Conservation (phyloP, 805 yeast species). For the Kurtzmaniella cleridarum region DNA sequence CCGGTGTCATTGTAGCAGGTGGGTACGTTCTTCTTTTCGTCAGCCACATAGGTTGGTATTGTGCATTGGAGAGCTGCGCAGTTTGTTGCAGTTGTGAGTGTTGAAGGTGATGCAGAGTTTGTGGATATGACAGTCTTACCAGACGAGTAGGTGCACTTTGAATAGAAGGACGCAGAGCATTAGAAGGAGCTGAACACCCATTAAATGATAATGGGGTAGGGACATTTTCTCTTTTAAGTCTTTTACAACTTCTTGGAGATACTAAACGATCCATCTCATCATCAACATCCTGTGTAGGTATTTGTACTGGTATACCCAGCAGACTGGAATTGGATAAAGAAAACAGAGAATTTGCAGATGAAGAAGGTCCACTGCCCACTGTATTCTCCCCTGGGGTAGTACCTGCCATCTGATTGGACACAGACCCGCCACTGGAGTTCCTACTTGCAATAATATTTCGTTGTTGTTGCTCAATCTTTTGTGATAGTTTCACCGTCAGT, state of each 20-base stretch:
- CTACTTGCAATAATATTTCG: slow-evolving; percentile 26
- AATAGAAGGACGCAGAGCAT: slow-evolving; percentile 14
- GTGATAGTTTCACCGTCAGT: slow-evolving; percentile 24
- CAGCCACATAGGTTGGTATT: no score
- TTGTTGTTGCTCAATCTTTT: slow-evolving; percentile 30
- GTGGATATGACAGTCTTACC: slow-evolving; percentile 1
- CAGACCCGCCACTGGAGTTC: slow-evolving; percentile 3
- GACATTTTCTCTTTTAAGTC: slow-evolving; percentile 27
- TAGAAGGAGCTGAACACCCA: slow-evolving; percentile 2
- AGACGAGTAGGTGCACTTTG: slow-evolving; percentile 30
- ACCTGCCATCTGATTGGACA: background rate
- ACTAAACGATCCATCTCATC: slow-evolving; percentile 9
- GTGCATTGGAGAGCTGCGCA: background rate
- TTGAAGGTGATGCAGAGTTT: slow-evolving; percentile 3
- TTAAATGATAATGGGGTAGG: slow-evolving; percentile 26
- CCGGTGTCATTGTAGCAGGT: no score
- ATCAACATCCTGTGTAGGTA: background rate
- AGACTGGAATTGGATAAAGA: slow-evolving; percentile 1
- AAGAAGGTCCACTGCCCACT: background rate
- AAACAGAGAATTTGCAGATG: slow-evolving; percentile 2
- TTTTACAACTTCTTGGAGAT: slow-evolving; percentile 16
- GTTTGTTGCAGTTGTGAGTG: slow-evolving; percentile 1
- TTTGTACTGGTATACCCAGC: background rate
- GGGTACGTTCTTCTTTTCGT: no score
- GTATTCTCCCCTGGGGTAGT: background rate